Conservation (phyloP, 352 stramenopile genomes). For the Globisporangium barbulae region DNA sequence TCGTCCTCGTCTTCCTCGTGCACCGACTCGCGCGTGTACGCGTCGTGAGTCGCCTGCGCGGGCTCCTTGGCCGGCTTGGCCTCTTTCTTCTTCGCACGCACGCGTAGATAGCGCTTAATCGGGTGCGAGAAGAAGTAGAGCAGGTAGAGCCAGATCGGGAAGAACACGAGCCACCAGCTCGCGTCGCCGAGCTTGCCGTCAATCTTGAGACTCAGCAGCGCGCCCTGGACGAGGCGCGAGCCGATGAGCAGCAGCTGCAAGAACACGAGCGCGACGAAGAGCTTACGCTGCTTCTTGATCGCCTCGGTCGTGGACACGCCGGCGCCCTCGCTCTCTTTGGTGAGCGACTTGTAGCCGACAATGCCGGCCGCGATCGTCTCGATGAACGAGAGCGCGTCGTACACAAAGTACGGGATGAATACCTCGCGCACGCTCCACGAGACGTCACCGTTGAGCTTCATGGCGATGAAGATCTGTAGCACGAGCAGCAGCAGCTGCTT, state of each 20-base stretch:
- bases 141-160: slow-evolving; percentile 77
- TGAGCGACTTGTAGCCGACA: slow-evolving; percentile 67
- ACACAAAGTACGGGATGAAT: slow-evolving; percentile 79
- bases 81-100: slow-evolving; percentile 32
- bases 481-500: slow-evolving; percentile 74
- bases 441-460: slow-evolving; percentile 78
- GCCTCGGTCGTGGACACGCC: slow-evolving; percentile 62
- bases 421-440: slow-evolving; percentile 58
- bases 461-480: slow-evolving; percentile 77
- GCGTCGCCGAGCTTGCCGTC: slow-evolving; percentile 44
- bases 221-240: slow-evolving; percentile 55
- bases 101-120: slow-evolving; percentile 48
- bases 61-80: slow-evolving; percentile 26
- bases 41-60: slow-evolving; percentile 49
- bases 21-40: slow-evolving; percentile 74
- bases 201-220: slow-evolving; percentile 69
- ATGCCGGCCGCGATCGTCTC: slow-evolving; percentile 54
- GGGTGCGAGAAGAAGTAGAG: slow-evolving; percentile 54
- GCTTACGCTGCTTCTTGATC: slow-evolving; percentile 59
- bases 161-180: slow-evolving; percentile 82
- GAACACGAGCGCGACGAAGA: slow-evolving; percentile 36
- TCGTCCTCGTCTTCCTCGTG: slow-evolving; percentile 52
- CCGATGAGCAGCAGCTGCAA: slow-evolving; percentile 42
- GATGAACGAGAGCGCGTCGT: slow-evolving; percentile 66
- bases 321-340: slow-evolving; percentile 70